Base-by-base conservation (phyloP, 176 grass and related monocot species). In the Hsuehochloa calcarea region DNA sequence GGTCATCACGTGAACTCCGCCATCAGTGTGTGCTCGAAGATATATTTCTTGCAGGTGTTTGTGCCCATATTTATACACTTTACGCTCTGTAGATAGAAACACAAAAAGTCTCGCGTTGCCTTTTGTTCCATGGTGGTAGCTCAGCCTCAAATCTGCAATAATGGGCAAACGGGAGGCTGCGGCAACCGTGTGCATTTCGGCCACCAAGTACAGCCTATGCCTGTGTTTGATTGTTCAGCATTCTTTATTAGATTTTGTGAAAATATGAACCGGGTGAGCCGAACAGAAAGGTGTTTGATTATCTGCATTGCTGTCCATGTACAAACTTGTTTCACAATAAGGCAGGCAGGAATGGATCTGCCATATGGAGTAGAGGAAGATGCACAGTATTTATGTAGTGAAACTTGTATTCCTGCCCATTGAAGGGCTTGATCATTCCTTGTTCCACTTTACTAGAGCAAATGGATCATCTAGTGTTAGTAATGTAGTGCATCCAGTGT, bases 281-380 rank as follows among this genome's bases (percentile, higher is more conserved):
- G 75, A 77, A 43, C 75, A 27, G 13, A 77, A 34, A 77, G 20
- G 54, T 44, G 55, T 26, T 58, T 65, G 31, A 37, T 35, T 66
- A 1, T 66, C 66, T 49, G 62, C 71, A 69, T 56, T 82, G 63
- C 86, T 77, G 22, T 58, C 41, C 51, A 8, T 86, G 74, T 86
- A 70, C 65, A 71, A 79, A 86, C 75, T 62, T 86, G 84, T 77
- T 78, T 79, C 41, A 37, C 74, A 86, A 85, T 86, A 86, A 86
- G 65, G 75, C 75, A 79, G 84, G 51, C 73, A 10, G 63, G 73
- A 79, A 77, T 61, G 74, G 8, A 47, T 79, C 84, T 79, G 75
- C 75, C 75, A 86, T 66, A 25, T 74, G 68, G 63, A 71, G 23
- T 61, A 62, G 47, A 37, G 63, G 29, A 47, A 87, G 11, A 59